Evolutionary conservation across 2,329 filamentous ascomycete species (phyloP), one percentile per base, ranked within the genome.

Genomic region (Exophiala lecanii-corni): DNA sequence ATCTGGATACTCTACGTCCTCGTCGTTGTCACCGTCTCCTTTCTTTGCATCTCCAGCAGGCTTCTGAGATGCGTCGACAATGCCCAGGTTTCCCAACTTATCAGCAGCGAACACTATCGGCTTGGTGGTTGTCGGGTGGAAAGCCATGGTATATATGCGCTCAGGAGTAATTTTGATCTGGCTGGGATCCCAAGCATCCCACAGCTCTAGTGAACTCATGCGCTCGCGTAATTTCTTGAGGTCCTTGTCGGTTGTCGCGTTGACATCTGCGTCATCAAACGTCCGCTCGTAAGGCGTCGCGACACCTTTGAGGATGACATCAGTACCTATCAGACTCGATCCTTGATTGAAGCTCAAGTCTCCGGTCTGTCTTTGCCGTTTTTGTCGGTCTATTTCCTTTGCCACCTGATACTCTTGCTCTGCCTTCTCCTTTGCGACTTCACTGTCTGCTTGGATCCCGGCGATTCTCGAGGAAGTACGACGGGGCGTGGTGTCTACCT

Each of bases 91-190:
- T 1, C 92, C 91, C 53, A 94, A 76, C 62, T 98, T 98, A 58
- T 98, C 92, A 9, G 91, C 91, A 0, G 91, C 91, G 60, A 98
- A 94, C 1, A 97, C 76, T 2, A 98, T 72, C 0, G 89, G 81
- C 57, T 97, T 97, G 2, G 89, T 81, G 45, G 81, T 73, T 0
- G 82, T 89, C 0, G 92, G 92, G 57, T 98, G 92, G 55, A 98
- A 91, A 0, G 83, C 81, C 56, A 97, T 79, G 0, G 86, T 76
- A 59, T 97, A 98, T 10, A 94, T 77, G 40, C 91, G 72, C 55
- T 95, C 88, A 0, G 89, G 89, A 0, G 86, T 91, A 36, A 96
- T 82, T 61, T 96, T 97, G 57, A 96, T 92, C 85, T 87, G 78
- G 57, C 83, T 89, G 0, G 89, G 89, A 15, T 81, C 77, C 75